Base-by-base conservation (phyloP, 225 moss, liverwort and hornwort species). In the Ulota crispa region DNA sequence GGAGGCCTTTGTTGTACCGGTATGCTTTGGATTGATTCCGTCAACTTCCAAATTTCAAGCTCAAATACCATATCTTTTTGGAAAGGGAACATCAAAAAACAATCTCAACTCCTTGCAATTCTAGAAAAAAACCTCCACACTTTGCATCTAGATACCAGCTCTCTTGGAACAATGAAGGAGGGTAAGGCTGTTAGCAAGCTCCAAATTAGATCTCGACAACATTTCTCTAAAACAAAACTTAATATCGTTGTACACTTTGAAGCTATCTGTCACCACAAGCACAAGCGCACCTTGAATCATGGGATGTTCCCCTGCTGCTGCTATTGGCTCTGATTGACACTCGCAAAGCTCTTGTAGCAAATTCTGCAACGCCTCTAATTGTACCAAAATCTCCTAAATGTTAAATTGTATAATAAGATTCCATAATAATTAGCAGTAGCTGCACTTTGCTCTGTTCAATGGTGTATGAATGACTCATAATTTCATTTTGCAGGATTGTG, bases 251-350 rank as follows among this genome's bases (percentile, higher is more conserved):
- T 74, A 81, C 27, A 92, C 55, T 78, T 85, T 88, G 54, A 84
- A 87, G 53, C 89, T 87, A 36, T 92, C 92, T 62, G 59, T 64
- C 34, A 89, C 91, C 31, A 91, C 84, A 8, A 89, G 85, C 31
- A 90, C 85, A 60, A 92, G 75, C 28, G 87, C 91, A 8, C 87
- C 90, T 50, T 90, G 88, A 10, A 91, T 57, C 4, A 91, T 56
- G 26, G 75, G 66, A 60, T 91, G 85, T 68, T 81, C 70, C 65
- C 79, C 82, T 43, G n/a, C n/a, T n/a, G n/a, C n/a, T n/a, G 85
- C 78, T 37, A 73, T 81, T 37, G 75, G 64, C 45, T 79, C 86
- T 47, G 86, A 84, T 19, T 84, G 76, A 57, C 89, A 92, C 26
- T 74, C 56, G 53, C 55, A 91, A 62, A 87, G 82, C 32, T 84